These are phyloP conservation scores for Datura wrightii DNA, from an alignment of 257 asterid species.

Conservation along the genomic window DNA sequence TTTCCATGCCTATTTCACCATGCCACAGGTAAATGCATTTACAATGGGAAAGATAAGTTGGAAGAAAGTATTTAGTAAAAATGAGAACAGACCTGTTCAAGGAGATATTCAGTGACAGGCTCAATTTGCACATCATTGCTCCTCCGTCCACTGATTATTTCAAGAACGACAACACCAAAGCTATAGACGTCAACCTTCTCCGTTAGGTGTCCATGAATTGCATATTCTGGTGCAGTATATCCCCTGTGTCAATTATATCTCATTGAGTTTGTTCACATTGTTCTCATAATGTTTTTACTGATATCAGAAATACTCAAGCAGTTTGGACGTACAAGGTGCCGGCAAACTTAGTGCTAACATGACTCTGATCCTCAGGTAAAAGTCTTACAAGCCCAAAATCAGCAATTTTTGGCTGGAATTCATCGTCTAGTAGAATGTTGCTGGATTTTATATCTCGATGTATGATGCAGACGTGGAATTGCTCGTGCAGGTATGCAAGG, in stretches of 20 bases:
- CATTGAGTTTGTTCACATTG: background rate
- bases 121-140: slow-evolving; percentile 55
- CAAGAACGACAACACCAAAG: slow-evolving; percentile 76
- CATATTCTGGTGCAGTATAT: slow-evolving; percentile 89
- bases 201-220: slow-evolving; percentile 76
- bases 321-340: slow-evolving; percentile 73
- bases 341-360: slow-evolving; percentile 86
- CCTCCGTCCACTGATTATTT: slow-evolving; percentile 73
- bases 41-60: background rate
- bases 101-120: slow-evolving; percentile 57
- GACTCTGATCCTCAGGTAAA: slow-evolving; percentile 74
- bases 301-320: background rate
- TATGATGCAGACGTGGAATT: slow-evolving; percentile 70
- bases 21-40: background rate
- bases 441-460: slow-evolving; percentile 85
- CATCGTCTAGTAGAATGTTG: slow-evolving; percentile 67
- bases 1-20: slow-evolving; percentile 68
- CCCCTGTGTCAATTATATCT: slow-evolving; percentile 53
- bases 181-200: slow-evolving; percentile 87
- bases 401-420: slow-evolving; percentile 71
- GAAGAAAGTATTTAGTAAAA: background rate
- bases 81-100: slow-evolving; percentile 56
- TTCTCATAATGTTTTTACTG: background rate
- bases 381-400: slow-evolving; percentile 88
- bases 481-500: slow-evolving; percentile 77